Evolutionary conservation across 2,329 filamentous ascomycete genomes (phyloP), one percentile per base, ranked within the genome.

Genomic region (Penicillium polonicum): DNA sequence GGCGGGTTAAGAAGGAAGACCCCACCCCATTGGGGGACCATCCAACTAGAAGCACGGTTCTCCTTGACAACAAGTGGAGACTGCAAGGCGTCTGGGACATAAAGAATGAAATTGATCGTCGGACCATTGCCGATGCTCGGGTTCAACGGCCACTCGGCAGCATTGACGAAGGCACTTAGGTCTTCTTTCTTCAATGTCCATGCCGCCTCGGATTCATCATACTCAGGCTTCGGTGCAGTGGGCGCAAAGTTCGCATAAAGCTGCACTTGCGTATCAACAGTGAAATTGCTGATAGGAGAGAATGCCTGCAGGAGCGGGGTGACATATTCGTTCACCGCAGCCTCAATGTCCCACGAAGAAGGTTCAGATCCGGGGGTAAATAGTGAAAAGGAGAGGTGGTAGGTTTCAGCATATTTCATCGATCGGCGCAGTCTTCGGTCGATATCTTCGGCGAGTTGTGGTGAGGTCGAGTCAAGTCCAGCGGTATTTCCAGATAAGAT

Each of bases 101-200:
- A 99, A 29, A 97, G 82, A 56, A 97, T 87, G 72, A 99, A 97
- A 76, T 99, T 97, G 70, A 99, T 87, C 0, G 94, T 99, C 1
- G 94, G 94, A 0, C 93, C 93, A 19, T 86, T 87, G 42, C 92
- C 94, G 65, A 99, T 97, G 56, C 91, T 96, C 0, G 93, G 93
- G 61, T 90, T 96, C 3, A 99, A 78, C 0, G 94, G 94, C 94
- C 94, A 99, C 77, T 99, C 94, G 2, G 94, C 94, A 2, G 93
- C 92, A 69, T 99, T 99, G 75, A 99, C 92, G 70, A 99, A 99
- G 1, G 90, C 92, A 38, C 91, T 91, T 1, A 99, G 82, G 67
- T 96, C 92, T 66, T 96, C 89, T 71, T 91, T 92, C 67, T 85
- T 87, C 36, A 99, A 78, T 0, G 79, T 83, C 85, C 85, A 88